A percentile compares a stretch with the other conserved stretches of the same genome.
Conservation (phyloP, 2,329 filamentous ascomycete genomes). For the Purpureocillium lavendulum region DNA sequence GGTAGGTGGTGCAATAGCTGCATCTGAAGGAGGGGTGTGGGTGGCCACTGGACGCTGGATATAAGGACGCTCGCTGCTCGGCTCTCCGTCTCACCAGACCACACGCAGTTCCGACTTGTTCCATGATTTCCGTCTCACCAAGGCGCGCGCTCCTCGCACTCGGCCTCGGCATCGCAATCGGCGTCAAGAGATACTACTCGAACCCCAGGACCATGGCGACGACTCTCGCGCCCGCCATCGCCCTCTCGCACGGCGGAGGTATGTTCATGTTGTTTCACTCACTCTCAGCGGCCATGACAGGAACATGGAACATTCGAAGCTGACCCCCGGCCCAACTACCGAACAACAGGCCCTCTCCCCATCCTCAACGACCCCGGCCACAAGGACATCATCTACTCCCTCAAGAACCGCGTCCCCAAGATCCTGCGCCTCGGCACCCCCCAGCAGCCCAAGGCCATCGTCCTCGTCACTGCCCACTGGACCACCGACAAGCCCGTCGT, state of each 20-base stretch:
- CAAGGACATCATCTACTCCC: conserved; percentile 38
- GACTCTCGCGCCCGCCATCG: conserved; percentile 27
- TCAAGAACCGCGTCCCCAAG: conserved; percentile 43
- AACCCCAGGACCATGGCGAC: conserved; percentile 27
- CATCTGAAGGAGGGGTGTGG: too few relatives aligned
- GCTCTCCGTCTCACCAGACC: too few relatives aligned
- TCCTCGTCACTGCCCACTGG: conserved; percentile 54
- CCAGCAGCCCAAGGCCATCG: conserved; percentile 40
- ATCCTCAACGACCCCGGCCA: conserved; percentile 47
- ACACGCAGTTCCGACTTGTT: too few relatives aligned
- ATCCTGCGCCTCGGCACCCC: conserved; percentile 46
- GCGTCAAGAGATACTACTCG: not conserved
- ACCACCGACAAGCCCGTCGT: conserved; percentile 39
- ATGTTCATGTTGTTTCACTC: conserved; percentile 6
- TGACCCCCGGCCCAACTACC: not conserved
- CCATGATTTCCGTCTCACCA: too few relatives aligned
- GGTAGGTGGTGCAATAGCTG: too few relatives aligned
- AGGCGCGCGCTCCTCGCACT: too few relatives aligned
- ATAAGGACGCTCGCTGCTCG: too few relatives aligned
- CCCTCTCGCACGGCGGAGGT: conserved; percentile 43
- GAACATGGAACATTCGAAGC: not conserved
- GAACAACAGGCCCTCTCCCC: conserved; percentile 42
- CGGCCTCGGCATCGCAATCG: too few relatives aligned
- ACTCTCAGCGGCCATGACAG: too few relatives aligned
- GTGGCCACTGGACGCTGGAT: too few relatives aligned